Percentiles rank a stretch among this genome's conserved stretches.
Conservation (phyloP, 768 basidiomycete genomes). For the Psilocybe tampanensis region DNA sequence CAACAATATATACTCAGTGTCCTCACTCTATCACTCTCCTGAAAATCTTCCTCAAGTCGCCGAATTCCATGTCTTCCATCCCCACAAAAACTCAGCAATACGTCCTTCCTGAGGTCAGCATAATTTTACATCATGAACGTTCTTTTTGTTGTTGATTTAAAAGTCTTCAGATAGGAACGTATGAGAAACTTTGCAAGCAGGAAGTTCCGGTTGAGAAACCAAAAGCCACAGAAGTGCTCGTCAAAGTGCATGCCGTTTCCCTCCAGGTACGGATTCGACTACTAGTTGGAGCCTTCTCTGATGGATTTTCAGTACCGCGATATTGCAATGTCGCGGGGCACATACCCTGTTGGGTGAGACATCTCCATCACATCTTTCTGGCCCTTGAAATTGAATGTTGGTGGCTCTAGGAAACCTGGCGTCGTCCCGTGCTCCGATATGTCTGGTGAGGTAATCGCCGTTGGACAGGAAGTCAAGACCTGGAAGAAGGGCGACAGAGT, state of each 20-base stretch:
- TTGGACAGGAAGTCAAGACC: slow-evolving; percentile 43
- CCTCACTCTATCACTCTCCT: background rate
- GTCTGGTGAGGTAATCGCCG: slow-evolving; percentile 57
- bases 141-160: background rate
- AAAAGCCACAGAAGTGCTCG: slow-evolving; percentile 50
- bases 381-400: background rate
- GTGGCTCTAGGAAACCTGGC: slow-evolving; percentile 16
- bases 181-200: slow-evolving; percentile 24
- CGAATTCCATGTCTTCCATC: slow-evolving; percentile 1
- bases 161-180: slow-evolving; percentile 20
- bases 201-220: slow-evolving; percentile 31
- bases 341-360: slow-evolving; percentile 37
- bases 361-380: background rate
- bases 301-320: slow-evolving; percentile 48
- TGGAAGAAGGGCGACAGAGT: slow-evolving; percentile 63
- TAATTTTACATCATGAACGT: background rate
- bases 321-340: slow-evolving; percentile 39
- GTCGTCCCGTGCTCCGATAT: slow-evolving; percentile 50
- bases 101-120: slow-evolving; percentile 18
- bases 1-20: background rate
- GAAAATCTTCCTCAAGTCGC: background rate
- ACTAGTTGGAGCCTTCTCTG: background rate
- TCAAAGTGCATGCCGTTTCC: slow-evolving; percentile 60
- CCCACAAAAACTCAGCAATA: slow-evolving; percentile 21
- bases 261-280: slow-evolving; percentile 39